Conservation (phyloP, 371 early-diverging fungal genomes). For the Nematocida ausubeli region DNA sequence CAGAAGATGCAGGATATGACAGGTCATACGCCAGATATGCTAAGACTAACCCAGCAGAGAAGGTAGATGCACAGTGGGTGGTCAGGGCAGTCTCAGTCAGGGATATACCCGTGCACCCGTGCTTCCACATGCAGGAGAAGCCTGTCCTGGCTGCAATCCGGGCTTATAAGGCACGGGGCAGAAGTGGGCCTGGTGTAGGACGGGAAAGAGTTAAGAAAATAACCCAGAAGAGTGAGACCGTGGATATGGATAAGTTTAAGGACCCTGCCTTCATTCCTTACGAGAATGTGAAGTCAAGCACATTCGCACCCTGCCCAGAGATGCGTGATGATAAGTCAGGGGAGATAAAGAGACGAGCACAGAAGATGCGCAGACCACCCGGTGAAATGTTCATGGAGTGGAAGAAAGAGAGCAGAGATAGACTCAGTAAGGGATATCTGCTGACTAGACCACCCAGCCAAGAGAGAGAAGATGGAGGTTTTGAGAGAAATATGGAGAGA, state of each 20-base stretch:
- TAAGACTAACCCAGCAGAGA: slow-evolving; percentile 41
- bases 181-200: neutral
- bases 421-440: slow-evolving; percentile 48
- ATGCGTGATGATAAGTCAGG: neutral
- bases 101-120: slow-evolving; percentile 11
- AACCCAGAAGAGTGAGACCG: neutral
- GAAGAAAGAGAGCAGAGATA: slow-evolving; percentile 52
- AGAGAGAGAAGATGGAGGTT: slow-evolving; percentile 33
- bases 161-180: slow-evolving; percentile 14
- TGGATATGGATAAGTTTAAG: slow-evolving; percentile 37
- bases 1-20: neutral
- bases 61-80: slow-evolving; percentile 33
- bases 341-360: slow-evolving; percentile 15
- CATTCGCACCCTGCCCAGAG: neutral
- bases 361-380: neutral
- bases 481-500: slow-evolving; percentile 9
- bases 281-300: slow-evolving; percentile 47
- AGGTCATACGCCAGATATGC: slow-evolving; percentile 23
- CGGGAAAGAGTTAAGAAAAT: neutral
- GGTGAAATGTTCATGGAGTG: slow-evolving; percentile 41
- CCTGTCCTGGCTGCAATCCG: neutral
- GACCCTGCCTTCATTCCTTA: slow-evolving; percentile 52
- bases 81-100: neutral
- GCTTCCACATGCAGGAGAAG: neutral
- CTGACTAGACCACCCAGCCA: slow-evolving; percentile 47